Evolutionary conservation across 2,329 filamentous ascomycete genomes (phyloP).

Genomic region (Endoconidiophora polonica): DNA sequence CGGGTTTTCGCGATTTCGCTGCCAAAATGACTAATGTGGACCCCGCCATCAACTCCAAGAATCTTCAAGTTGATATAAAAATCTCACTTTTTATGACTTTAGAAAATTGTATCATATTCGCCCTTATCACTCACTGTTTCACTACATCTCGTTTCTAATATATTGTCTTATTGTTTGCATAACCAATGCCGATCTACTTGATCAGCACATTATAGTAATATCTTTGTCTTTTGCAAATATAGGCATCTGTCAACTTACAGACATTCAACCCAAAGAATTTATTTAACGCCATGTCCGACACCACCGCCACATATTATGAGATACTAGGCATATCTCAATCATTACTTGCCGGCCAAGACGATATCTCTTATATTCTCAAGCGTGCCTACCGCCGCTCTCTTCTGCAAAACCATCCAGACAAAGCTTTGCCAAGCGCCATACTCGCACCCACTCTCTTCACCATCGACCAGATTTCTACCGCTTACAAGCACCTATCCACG

Average conservation of each 20-base stretch:
- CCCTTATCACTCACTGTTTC: too few relatives aligned
- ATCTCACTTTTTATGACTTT: too few relatives aligned
- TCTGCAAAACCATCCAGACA: conserved; percentile 50
- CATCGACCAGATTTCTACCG: conserved; percentile 46
- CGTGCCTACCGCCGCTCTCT: conserved; percentile 48
- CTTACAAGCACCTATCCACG: conserved; percentile 39
- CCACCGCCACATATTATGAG: conserved; percentile 38
- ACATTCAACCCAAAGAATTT: too few relatives aligned
- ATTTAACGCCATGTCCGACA: conserved; percentile 4
- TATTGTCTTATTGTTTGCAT: too few relatives aligned
- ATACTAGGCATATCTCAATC: conserved; percentile 38
- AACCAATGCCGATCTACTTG: too few relatives aligned
- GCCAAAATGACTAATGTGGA: conserved; percentile 5
- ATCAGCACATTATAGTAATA: too few relatives aligned
- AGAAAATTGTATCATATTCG: too few relatives aligned
- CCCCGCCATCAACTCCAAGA: background rate
- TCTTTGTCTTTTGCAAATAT: background rate
- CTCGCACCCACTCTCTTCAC: conserved; percentile 24
- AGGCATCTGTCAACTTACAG: background rate
- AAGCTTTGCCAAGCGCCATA: conserved; percentile 17
- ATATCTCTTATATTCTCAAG: conserved; percentile 35
- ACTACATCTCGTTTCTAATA: too few relatives aligned
- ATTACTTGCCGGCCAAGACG: conserved; percentile 27
- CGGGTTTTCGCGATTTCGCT: background rate
- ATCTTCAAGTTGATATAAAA: background rate